Evolutionary conservation across 352 stramenopile genomes (phyloP), one percentile per base, ranked within the genome.

Genomic region (Phytophthora sojae): DNA sequence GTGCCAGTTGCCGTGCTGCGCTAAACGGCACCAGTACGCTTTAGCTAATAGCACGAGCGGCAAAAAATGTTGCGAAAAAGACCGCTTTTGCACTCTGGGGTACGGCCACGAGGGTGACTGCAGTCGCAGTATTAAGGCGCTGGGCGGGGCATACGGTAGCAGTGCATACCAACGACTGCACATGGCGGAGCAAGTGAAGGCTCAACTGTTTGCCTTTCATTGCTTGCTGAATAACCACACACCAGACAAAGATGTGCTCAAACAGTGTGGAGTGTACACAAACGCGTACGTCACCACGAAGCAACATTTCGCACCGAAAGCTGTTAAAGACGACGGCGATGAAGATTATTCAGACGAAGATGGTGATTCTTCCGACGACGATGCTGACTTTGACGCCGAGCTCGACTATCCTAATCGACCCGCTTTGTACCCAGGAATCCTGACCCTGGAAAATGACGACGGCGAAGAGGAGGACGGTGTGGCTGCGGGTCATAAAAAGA

Each of bases 191-290:
- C 90, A 97, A 65, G 81, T 97, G 25, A 95, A 95, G 60, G 89
- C 89, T 23, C 90, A 97, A 61, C 68, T 97, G 4, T 97, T 95
- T 35, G 90, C 90, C 1, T 96, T 97, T 54, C 89, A 96, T 73
- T 96, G 88, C 58, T 71, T 97, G 30, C 45, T 96, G 53, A 95
- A 97, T 74, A 95, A 96, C 67, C 89, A 97, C 54, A 88, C 86
- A 4, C 90, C 90, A 1, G 89, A 95, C 63, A 90, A 87, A 63
- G 83, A 94, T 67, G 90, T 96, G 29, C 65, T 97, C 12, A 96
- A 96, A 63, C 89, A 96, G 66, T 97, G 90, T 55, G 90, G 90
- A 42, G 87, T 89, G 21, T 90, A 82, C 57, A 91, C 90, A 4
- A 93, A 92, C 54, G 89, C 90, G 4, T 97, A 85, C 30, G 86